Conservation (phyloP, 495 filamentous ascomycete species). For the Podospora pseudopauciseta region DNA sequence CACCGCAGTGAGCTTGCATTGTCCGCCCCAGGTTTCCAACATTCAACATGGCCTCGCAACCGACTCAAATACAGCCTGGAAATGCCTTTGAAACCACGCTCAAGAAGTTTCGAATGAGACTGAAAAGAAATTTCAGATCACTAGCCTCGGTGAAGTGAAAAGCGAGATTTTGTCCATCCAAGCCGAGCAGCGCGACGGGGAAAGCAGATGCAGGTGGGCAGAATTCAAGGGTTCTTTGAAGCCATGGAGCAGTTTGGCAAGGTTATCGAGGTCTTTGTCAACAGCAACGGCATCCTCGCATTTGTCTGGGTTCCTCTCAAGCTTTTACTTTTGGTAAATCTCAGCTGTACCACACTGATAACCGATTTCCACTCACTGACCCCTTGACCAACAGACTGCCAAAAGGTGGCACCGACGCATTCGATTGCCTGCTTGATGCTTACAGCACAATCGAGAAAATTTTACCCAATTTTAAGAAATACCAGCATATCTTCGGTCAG, state of each 20-base stretch:
- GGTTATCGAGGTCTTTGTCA: conserved; percentile 13
- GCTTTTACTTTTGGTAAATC: background rate
- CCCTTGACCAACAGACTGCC: background rate
- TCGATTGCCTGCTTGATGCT: background rate
- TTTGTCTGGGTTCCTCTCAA: conserved; percentile 11
- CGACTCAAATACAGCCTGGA: background rate
- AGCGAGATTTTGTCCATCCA: background rate
- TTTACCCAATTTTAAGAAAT: background rate
- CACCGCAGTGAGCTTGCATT: too few species aligned
- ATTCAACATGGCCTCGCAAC: background rate
- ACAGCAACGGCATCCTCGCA: background rate
- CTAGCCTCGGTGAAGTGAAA: background rate
- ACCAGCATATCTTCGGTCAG: background rate
- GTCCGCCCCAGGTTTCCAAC: too few species aligned
- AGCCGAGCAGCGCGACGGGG: background rate
- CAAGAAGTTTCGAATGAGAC: background rate
- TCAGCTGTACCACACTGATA: background rate
- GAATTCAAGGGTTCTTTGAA: conserved; percentile 4
- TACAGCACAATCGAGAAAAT: background rate
- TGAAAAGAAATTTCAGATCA: background rate
- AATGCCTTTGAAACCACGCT: background rate
- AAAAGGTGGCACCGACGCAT: background rate
- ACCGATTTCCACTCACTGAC: background rate
- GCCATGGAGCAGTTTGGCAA: conserved; percentile 7
- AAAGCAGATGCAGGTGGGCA: conserved; percentile 1